These are phyloP conservation scores for Erythrobasidium yunnanense DNA, from an alignment of 768 basidiomycete genomes.

Conservation along the genomic window DNA sequence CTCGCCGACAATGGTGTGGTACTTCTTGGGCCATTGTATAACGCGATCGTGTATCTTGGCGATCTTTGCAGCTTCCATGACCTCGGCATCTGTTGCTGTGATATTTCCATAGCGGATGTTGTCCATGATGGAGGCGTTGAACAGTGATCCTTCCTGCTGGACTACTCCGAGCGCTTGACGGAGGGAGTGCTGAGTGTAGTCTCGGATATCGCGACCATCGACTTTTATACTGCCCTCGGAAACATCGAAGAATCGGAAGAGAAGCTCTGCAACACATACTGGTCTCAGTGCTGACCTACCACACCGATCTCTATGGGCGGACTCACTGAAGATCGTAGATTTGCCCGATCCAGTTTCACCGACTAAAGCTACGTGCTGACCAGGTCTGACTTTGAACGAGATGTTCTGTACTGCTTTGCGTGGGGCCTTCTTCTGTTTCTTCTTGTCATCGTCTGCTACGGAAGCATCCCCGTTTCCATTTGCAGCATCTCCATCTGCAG, in stretches of 20 bases:
- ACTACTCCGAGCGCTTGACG: conserved; percentile 78
- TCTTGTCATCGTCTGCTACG: not conserved
- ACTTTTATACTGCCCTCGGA: conserved; percentile 49
- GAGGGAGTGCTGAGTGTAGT: conserved; percentile 69
- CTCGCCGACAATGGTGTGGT: conserved; percentile 77
- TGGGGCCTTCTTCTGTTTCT: not conserved
- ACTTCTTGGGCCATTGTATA: conserved; percentile 58
- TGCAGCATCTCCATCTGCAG: not conserved
- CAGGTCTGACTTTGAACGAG: not conserved
- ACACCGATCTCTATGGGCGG: too few relatives aligned
- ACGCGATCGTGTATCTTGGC: conserved; percentile 83
- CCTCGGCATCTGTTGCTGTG: conserved; percentile 4
- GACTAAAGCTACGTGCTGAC: not conserved
- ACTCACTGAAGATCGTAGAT: not conserved
- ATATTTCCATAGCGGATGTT: conserved; percentile 21
- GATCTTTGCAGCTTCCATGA: conserved; percentile 64
- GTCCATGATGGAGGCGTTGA: conserved; percentile 29
- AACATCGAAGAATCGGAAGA: conserved; percentile 87
- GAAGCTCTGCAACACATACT: conserved; percentile 27
- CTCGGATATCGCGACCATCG: conserved; percentile 70
- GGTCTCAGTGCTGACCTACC: too few relatives aligned
- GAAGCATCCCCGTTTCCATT: not conserved
- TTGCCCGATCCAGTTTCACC: not conserved
- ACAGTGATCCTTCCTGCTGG: conserved; percentile 50
- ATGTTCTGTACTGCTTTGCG: not conserved